Evolutionary conservation across 2,329 filamentous ascomycete species (phyloP).

Genomic region (Colletotrichum phormii): DNA sequence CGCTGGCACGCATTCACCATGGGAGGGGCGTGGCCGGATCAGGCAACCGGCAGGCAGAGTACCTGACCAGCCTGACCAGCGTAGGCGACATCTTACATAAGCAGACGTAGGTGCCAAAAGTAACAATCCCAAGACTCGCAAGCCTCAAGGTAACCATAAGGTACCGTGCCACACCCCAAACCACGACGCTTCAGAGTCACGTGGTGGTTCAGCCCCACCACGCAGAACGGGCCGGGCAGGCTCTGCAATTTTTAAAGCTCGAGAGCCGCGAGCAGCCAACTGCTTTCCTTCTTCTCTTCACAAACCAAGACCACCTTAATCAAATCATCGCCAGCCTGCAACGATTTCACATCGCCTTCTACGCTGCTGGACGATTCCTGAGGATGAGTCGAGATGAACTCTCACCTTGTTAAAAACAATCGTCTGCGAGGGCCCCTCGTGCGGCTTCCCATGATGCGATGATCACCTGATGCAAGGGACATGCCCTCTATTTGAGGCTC

Average conservation of each 20-base stretch:
- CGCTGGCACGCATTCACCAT: neutral
- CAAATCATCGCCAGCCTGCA: slow-evolving; percentile 54
- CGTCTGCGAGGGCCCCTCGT: slow-evolving; percentile 73
- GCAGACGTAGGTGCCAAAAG: neutral
- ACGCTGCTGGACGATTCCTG: slow-evolving; percentile 62
- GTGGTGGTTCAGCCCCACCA: slow-evolving; percentile 12
- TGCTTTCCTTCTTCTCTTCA: slow-evolving; percentile 44
- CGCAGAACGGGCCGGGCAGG: slow-evolving; percentile 4
- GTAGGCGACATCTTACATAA: neutral
- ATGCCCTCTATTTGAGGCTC: slow-evolving; percentile 45
- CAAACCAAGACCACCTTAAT: slow-evolving; percentile 58
- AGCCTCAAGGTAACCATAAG: neutral
- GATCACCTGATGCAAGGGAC: slow-evolving; percentile 77
- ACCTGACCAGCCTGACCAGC: neutral
- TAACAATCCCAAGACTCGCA: neutral
- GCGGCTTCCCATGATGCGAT: slow-evolving; percentile 73
- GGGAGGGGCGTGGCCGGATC: slow-evolving; percentile 24
- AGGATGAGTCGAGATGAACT: slow-evolving; percentile 69
- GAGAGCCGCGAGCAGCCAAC: neutral
- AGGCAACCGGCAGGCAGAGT: slow-evolving; percentile 17
- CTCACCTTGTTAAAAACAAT: slow-evolving; percentile 74
- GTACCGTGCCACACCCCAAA: neutral
- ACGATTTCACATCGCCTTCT: slow-evolving; percentile 41
- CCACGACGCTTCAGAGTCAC: neutral
- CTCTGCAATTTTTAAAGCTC: slow-evolving; percentile 38